A percentile compares a stretch with the other conserved stretches of the same genome.
phyloP scores from a whole-genome alignment of 331 rosid species.

The Ulmus americana region DNA sequence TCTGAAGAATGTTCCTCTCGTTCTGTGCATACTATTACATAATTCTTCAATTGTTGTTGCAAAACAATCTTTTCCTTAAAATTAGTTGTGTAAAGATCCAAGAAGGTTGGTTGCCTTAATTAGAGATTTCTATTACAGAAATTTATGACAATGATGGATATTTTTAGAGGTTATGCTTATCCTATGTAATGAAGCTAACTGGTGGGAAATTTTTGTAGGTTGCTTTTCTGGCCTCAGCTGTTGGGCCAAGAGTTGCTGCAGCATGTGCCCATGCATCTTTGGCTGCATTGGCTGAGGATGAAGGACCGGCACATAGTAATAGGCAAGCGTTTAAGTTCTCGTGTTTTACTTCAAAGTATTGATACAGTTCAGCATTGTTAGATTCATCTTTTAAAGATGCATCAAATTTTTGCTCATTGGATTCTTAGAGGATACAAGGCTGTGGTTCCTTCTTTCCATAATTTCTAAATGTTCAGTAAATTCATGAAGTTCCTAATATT shows the following conservation, averaged over 20 bases:
- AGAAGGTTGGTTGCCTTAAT: conserved; percentile 4
- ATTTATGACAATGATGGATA: conserved; percentile 11
- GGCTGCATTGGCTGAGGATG: conserved; percentile 66
- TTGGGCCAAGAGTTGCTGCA: conserved; percentile 99
- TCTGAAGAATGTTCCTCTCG: background rate
- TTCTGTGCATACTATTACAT: no score
- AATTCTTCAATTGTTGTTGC: background rate
- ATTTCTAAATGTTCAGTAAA: background rate
- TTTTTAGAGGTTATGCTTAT: conserved; percentile 22
- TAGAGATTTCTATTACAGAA: background rate
- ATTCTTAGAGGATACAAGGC: background rate
- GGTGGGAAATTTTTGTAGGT: conserved; percentile 52
- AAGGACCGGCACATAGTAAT: conserved; percentile 51
- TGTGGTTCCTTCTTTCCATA: background rate
- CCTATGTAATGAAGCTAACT: conserved; percentile 22
- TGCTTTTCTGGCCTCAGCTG: conserved; percentile 91
- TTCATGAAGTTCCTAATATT: background rate
- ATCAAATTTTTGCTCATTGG: background rate
- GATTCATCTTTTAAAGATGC: background rate
- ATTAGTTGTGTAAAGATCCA: background rate
- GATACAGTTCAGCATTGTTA: conserved; percentile 6
- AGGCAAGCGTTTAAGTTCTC: conserved; percentile 42
- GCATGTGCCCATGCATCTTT: conserved; percentile 95
- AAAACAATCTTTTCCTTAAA: background rate
- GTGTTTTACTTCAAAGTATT: conserved; percentile 10